A percentile compares a stretch with the other conserved stretches of the same genome.
Conservation (phyloP, 805 yeast species). For the Saccharomycopsis microspora region DNA sequence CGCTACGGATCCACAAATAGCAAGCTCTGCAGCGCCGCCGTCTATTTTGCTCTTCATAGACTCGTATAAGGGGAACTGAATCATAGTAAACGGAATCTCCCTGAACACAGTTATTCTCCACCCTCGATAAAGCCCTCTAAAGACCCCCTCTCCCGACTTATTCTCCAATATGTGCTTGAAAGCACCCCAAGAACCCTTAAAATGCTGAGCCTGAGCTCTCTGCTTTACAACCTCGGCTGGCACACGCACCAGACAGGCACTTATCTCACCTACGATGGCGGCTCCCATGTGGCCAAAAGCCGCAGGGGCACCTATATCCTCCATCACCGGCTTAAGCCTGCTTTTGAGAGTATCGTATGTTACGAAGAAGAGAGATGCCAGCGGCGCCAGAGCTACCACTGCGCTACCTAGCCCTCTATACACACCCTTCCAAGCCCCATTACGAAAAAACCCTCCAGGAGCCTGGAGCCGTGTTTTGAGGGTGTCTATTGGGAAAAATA, state of each 20-base stretch:
- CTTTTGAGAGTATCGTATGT: conserved; percentile 73
- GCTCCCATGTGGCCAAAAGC: conserved; percentile 68
- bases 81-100: conserved; percentile 93
- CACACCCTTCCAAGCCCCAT: conserved; percentile 90
- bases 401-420: conserved; percentile 91
- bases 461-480: conserved; percentile 92
- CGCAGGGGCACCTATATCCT: conserved; percentile 18
- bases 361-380: conserved; percentile 65
- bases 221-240: conserved; percentile 97
- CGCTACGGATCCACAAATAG: conserved; percentile 75
- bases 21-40: conserved; percentile 35
- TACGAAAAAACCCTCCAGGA: conserved; percentile 80
- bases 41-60: conserved; percentile 41
- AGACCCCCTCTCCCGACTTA: conserved; percentile 64
- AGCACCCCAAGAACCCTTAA: conserved; percentile 49
- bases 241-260: conserved; percentile 89
- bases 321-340: conserved; percentile 28
- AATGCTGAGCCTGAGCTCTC: conserved; percentile 67
- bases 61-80: conserved; percentile 93
- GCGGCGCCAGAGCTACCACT: conserved; percentile 90
- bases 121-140: conserved; percentile 81
- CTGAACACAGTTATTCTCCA: conserved; percentile 88
- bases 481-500: conserved; percentile 94
- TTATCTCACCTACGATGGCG: conserved; percentile 83
- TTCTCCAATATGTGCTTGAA: conserved; percentile 51